Base-by-base conservation (phyloP, 139 green algal genomes). In the Raphidocelis subcapitata region DNA sequence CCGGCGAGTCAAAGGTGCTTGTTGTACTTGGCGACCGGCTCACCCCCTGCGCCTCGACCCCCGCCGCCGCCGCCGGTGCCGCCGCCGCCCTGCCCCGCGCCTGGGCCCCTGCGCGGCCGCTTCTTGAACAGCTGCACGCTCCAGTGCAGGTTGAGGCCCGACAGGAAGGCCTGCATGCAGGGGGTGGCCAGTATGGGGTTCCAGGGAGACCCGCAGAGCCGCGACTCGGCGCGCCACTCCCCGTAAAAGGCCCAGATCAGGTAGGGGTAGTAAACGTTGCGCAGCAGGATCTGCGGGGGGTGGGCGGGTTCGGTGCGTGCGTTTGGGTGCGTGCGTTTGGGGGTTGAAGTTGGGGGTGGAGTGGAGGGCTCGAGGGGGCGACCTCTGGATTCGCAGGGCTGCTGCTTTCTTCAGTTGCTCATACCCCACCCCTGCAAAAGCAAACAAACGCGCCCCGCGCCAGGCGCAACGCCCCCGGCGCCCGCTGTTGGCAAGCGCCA, bases 211-310 rank as follows among this genome's bases (percentile, higher is more conserved):
- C 82, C 82, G 24, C 46, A 20, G 14, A 51, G n/a, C 18, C 18
- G 36, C 2, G 75, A 83, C 61, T 84, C 75, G 0, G 33, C 4
- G 65, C 65, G 64, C 78, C 78, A 89, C 68, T 86, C 80, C 51
- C 62, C 57, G 60, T 76, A 83, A 65, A 86, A 86, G 18, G 71
- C 72, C 46, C 60, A 86, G 14, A 85, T 83, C 14, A 88, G 74
- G 65, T 84, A 85, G 0, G 83, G 83, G 75, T 86, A 89, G 37
- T 63, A 85, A 18, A 89, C 69, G 73, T 85, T 84, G 55, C 83
- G 74, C 10, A 86, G 69, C 28, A 81, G 2, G 41, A 49, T 12
- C 41, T 49, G 41, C 8, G 8, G 41, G 12, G 41, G 41, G 8
- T 8, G 41, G 41, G 41, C 41, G 41, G 41, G 41, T 8, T 8